Base-by-base conservation (phyloP, 2,329 filamentous ascomycete species). In the Volutella citrinella region DNA sequence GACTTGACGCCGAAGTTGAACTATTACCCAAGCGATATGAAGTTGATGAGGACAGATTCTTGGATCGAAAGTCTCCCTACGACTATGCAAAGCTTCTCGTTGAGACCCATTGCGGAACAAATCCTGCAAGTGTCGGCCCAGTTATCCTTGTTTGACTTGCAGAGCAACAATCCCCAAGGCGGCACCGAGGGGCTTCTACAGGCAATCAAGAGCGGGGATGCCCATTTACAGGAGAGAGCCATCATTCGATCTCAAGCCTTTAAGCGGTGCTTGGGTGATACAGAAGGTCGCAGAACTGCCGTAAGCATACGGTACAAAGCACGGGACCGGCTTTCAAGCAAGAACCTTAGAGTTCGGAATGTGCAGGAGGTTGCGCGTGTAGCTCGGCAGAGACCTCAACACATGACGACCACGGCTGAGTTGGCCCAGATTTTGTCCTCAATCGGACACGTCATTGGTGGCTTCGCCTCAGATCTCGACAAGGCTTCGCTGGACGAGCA, bases 21-120 rank as follows among this genome's bases (percentile, higher is more conserved):
- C 1, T 69, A 62, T 31, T 69, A 69, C 15, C 66, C 66, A 0
- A 27, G 34, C 1, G 46, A 59, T 5, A 42, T 60, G 17, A 57
- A 51, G 8, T 45, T 58, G 0, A 67, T 54, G 49, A 57, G 64
- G 19, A 58, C 45, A 2, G 60, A 60, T 15, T 23, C 19, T 0
- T 69, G 62, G 60, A 43, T 52, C 15, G 21, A 45, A 0, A 10
- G 30, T 4, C 19, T 63, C 3, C 60, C 64, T 0, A 27, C 34
- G 0, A 48, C 36, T 1, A 43, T 62, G 10, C 66, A 69, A 27
- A 54, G 55, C 6, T 62, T 66, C 10, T 53, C 46, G 2, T 65
- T 60, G 14, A 45, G 53, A 6, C 53, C 52, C 2, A 42, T 65
- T 4, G 54, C 61, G 2, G 38, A 51, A 4, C 33, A 36, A 2